Conservation (phyloP, 371 early-diverging fungal species). For the Zychaea mexicana region DNA sequence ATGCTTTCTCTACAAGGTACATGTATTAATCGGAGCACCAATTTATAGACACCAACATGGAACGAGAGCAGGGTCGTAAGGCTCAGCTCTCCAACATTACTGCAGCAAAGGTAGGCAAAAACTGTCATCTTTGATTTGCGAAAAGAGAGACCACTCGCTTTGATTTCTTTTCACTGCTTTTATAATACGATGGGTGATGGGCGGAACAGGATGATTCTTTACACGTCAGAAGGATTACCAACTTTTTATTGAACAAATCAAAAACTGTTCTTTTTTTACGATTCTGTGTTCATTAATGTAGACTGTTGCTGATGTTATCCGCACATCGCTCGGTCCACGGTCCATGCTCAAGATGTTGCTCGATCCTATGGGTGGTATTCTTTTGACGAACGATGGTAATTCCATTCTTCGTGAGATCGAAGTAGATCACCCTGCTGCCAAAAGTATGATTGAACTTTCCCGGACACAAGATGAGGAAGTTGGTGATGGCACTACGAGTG, state of each 20-base stretch:
- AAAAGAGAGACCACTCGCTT: no score
- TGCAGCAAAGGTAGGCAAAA: slow-evolving; percentile 86
- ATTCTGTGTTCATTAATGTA: slow-evolving; percentile 24
- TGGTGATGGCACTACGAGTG: slow-evolving; percentile 99
- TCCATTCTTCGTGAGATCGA: slow-evolving; percentile 99
- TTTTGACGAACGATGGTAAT: slow-evolving; percentile 99
- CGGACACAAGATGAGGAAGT: slow-evolving; percentile 99
- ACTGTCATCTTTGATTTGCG: not conserved
- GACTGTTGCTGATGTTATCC: slow-evolving; percentile 98
- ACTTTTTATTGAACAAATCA: not conserved
- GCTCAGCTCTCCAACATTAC: slow-evolving; percentile 97
- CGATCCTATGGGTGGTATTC: slow-evolving; percentile 99
- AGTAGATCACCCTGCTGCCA: slow-evolving; percentile 99
- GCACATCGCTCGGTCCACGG: slow-evolving; percentile 99
- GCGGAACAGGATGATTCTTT: not conserved
- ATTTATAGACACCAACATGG: slow-evolving; percentile 83
- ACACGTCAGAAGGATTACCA: not conserved
- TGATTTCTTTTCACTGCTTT: not conserved
- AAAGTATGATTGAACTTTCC: slow-evolving; percentile 99
- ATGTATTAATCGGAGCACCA: no score
- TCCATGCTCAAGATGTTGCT: slow-evolving; percentile 99
- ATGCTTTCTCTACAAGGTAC: no score
- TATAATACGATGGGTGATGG: not conserved
- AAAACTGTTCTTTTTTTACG: not conserved
- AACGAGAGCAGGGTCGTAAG: slow-evolving; percentile 95